These are phyloP conservation scores for Monosporascus sp. DNA, from an alignment of 2,329 filamentous ascomycete genomes.

Conservation along the genomic window DNA sequence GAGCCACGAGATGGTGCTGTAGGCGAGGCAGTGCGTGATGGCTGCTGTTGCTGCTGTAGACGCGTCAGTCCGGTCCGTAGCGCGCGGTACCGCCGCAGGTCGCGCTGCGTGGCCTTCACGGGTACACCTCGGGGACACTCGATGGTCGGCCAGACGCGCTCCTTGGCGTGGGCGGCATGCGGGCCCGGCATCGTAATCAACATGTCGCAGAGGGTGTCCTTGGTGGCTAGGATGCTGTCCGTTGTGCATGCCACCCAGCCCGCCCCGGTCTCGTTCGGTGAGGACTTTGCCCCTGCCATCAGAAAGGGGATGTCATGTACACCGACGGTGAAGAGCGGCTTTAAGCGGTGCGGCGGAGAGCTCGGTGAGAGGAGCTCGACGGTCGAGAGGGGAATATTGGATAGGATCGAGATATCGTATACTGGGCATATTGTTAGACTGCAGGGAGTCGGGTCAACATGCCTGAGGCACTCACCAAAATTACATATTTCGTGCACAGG, in stretches of 20 bases:
- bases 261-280: conserved; percentile 43
- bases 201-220: conserved; percentile 83
- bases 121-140: conserved; percentile 59
- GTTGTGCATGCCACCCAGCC: conserved; percentile 96
- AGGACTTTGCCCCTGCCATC: conserved; percentile 51
- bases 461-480: conserved; percentile 59
- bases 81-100: conserved; percentile 72
- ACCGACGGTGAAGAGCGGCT: conserved; percentile 87
- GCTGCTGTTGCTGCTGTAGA: conserved; percentile 23
- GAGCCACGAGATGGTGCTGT: conserved; percentile 7
- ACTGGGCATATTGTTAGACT: conserved; percentile 48
- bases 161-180: conserved; percentile 51
- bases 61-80: conserved; percentile 60
- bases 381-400: conserved; percentile 76
- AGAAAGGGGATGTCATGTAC: conserved; percentile 87
- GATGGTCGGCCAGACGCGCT: conserved; percentile 71
- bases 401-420: conserved; percentile 89
- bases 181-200: conserved; percentile 74
- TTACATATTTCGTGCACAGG: conserved; percentile 84
- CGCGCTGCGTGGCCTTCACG: conserved; percentile 84
- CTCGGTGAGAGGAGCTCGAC: conserved; percentile 62
- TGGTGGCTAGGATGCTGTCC: conserved; percentile 85
- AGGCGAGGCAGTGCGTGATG: conserved; percentile 14
- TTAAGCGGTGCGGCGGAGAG: conserved; percentile 60
- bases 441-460: background rate